Conservation (phyloP, 441 rosid species). For the Croton setiger region DNA sequence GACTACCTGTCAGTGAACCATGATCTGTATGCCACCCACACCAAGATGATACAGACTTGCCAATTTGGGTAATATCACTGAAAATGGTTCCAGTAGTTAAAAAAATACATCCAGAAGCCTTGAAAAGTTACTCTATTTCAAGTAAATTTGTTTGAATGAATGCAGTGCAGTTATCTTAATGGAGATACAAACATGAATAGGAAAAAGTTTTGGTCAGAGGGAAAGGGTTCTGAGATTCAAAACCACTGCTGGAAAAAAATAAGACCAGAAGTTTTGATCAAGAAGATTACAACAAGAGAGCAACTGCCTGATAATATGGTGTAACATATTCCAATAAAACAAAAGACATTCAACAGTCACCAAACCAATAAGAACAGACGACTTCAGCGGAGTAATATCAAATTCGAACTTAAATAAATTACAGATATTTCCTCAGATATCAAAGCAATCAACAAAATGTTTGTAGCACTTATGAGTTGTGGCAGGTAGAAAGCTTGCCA, state of each 20-base stretch:
- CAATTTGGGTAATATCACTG: conserved; percentile 46
- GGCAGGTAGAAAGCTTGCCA: not conserved
- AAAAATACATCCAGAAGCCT: conserved; percentile 16
- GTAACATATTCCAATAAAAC: not conserved
- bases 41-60: conserved; percentile 75
- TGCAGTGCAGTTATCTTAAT: not conserved
- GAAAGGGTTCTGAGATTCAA: not conserved
- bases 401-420: not conserved
- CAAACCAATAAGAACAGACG: not conserved
- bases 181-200: not conserved
- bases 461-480: not conserved
- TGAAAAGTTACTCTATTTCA: conserved; percentile 2
- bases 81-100: conserved; percentile 20
- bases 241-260: not conserved
- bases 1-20: conserved; percentile 77
- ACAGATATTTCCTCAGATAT: not conserved
- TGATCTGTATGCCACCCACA: conserved; percentile 99
- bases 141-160: not conserved
- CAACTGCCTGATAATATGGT: not conserved
- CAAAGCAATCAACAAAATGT: not conserved
- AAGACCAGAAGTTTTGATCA: not conserved
- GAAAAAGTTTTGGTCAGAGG: not conserved
- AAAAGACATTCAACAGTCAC: not conserved
- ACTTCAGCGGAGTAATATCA: not conserved
- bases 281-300: not conserved